These are phyloP conservation scores for Dalechampia spathulata DNA, from an alignment of 441 rosid species.

Conservation along the genomic window DNA sequence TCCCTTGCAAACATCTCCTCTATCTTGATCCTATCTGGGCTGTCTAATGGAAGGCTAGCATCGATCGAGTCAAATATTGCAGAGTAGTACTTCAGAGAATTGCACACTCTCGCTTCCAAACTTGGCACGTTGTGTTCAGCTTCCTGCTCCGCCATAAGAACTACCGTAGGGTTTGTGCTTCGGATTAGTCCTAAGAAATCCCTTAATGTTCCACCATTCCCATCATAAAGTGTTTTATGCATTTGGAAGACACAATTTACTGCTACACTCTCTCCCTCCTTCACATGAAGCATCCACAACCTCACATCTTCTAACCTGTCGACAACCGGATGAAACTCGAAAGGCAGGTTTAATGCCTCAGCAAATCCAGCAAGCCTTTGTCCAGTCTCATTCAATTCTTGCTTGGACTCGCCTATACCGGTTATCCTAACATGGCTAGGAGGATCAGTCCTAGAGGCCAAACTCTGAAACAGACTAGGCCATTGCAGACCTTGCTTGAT, in stretches of 20 bases:
- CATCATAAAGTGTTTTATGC: constrained; percentile 75
- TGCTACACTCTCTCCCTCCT: constrained; percentile 77
- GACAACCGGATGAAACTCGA: constrained; percentile 94
- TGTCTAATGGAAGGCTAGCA: constrained; percentile 51
- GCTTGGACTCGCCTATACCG: constrained; percentile 88
- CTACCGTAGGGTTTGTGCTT: constrained; percentile 64
- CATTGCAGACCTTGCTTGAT: constrained; percentile 97
- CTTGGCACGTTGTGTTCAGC: constrained; percentile 42
- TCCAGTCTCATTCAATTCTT: constrained; percentile 84
- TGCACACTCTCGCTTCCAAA: constrained; percentile 59
- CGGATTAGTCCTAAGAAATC: constrained; percentile 70
- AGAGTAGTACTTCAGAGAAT: constrained; percentile 66
- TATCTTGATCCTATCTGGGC: constrained; percentile 55
- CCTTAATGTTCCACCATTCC: constrained; percentile 55
- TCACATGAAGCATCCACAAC: constrained; percentile 98
- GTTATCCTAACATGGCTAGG: constrained; percentile 84
- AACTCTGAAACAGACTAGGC: constrained; percentile 92
- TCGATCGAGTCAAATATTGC: constrained; percentile 78
- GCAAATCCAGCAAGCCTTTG: constrained; percentile 80
- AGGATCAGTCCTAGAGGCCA: constrained; percentile 68
- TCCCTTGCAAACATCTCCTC: constrained; percentile 89
- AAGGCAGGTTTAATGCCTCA: constrained; percentile 67
- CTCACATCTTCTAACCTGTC: constrained; percentile 94
- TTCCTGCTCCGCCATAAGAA: constrained; percentile 81
- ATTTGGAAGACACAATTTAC: constrained; percentile 74